Conservation (phyloP, 208 protist species). For the Trypanosoma mega region DNA sequence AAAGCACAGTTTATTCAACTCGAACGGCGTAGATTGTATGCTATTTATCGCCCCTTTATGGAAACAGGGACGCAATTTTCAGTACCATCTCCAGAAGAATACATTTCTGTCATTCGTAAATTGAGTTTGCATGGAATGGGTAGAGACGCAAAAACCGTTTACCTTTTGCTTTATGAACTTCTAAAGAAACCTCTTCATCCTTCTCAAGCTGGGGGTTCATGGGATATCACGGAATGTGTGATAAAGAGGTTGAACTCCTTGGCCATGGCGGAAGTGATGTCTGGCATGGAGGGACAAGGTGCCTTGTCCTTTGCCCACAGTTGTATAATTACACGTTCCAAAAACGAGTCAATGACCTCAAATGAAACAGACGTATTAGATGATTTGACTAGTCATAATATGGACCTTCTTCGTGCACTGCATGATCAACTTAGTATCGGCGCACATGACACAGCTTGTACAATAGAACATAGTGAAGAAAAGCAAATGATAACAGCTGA, state of each 20-base stretch:
- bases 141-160: conserved; percentile 7
- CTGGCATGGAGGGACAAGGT: conserved; percentile 7
- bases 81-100: conserved; percentile 12
- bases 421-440: too few relatives aligned
- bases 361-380: too few relatives aligned
- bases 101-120: conserved; percentile 9
- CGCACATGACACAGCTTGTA: too few relatives aligned
- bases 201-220: conserved; percentile 35
- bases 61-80: neutral
- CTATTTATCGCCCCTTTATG: conserved; percentile 42
- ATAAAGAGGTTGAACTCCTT: conserved; percentile 20
- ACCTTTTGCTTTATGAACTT: conserved; percentile 42
- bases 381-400: too few relatives aligned
- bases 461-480: conserved; percentile 18
- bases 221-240: conserved; percentile 39
- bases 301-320: conserved; percentile 22
- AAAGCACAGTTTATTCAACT: conserved; percentile 26
- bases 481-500: conserved; percentile 30
- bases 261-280: conserved; percentile 34
- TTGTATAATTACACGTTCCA: neutral
- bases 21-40: conserved; percentile 38
- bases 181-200: conserved; percentile 59
- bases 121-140: conserved; percentile 5
- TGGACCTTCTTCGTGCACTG: too few relatives aligned
- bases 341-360: neutral